Evolutionary conservation across 2,329 filamentous ascomycete genomes (phyloP).

Genomic region (Lojkania enalia): DNA sequence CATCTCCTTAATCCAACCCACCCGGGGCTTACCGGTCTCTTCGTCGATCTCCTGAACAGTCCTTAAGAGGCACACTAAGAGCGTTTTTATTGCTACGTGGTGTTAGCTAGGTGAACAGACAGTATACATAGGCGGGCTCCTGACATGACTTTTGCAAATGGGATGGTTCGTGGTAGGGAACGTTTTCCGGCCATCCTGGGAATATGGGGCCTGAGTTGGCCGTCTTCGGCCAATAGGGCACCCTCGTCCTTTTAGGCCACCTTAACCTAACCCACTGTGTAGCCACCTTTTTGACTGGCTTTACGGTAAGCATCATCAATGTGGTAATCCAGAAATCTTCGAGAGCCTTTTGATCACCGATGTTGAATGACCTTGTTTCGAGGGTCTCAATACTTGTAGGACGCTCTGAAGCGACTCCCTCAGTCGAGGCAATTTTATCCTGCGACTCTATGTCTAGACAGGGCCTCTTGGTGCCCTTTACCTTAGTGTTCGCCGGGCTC

Average conservation of each 20-base stretch:
- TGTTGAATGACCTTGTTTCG: slow-evolving; percentile 23
- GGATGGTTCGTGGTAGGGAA: slow-evolving; percentile 38
- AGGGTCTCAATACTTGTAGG: background rate
- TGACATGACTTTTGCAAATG: too few species aligned
- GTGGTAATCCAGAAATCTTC: slow-evolving; percentile 27
- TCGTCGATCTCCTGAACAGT: background rate
- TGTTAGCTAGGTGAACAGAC: too few species aligned
- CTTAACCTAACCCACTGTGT: slow-evolving; percentile 37
- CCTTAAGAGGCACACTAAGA: too few species aligned
- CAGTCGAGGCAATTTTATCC: too few species aligned
- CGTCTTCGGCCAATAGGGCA: slow-evolving; percentile 22
- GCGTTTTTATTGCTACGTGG: too few species aligned
- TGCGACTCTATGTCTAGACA: too few species aligned
- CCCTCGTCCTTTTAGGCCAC: slow-evolving; percentile 28
- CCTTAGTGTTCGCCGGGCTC: too few species aligned
- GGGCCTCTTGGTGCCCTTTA: too few species aligned
- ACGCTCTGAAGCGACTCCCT: too few species aligned
- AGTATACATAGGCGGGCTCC: too few species aligned
- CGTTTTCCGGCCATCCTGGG: slow-evolving; percentile 35
- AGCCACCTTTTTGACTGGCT: slow-evolving; percentile 35
- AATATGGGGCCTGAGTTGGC: slow-evolving; percentile 20
- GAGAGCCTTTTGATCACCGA: slow-evolving; percentile 28
- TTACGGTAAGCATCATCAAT: slow-evolving; percentile 38
- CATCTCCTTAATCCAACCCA: slow-evolving; percentile 31
- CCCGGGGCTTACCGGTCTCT: slow-evolving; percentile 23